Evolutionary conservation across 495 filamentous ascomycete genomes (phyloP), one percentile per base, ranked within the genome.

Genomic region (Trichoderma virens): DNA sequence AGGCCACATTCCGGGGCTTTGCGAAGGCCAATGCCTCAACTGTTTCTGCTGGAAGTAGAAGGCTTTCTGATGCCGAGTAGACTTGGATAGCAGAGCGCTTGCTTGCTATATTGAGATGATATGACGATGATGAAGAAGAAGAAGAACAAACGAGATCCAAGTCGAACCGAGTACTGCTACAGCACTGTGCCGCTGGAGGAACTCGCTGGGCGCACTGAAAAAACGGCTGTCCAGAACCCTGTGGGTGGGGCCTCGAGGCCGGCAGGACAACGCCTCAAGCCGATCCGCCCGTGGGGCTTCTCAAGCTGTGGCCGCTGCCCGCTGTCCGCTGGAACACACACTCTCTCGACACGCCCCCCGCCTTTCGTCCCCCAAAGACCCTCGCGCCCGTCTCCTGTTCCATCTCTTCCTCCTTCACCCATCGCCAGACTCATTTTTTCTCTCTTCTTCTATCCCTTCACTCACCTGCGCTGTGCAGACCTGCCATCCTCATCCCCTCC

Each of bases 341-440:
- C 45, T 51, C 43, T 23, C 18, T 56, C 23, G 51, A 27, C 23
- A 56, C 51, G 25, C 51, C 51, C 51, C 51, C 51, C 51, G 51
- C 51, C 51, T 56, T 30, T 30, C 23, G 11, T 30, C 51, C 51
- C 51, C 51, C 51, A 56, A 30, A 28, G 51, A 56, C 51, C 8
- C 51, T 56, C 51, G 51, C 51, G 51, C 51, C 51, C 51, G 51
- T 56, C 51, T 56, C 51, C 51, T 56, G 51, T 56, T 56, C 51
- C 51, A 56, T 56, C 51, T 56, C 51, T 56, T 56, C 51, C 51
- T 56, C 51, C 51, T 56, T 56, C 51, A 56, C 25, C 23, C 51
- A 8, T 56, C 51, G 9, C 51, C 27, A 2, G 43, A 27, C 51
- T 56, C 51, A 9, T 14, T 23, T 27, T 56, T 8, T 27, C 25